Conservation (phyloP, 1,284 basidiomycete genomes). For the Takashimella tepidaria region DNA sequence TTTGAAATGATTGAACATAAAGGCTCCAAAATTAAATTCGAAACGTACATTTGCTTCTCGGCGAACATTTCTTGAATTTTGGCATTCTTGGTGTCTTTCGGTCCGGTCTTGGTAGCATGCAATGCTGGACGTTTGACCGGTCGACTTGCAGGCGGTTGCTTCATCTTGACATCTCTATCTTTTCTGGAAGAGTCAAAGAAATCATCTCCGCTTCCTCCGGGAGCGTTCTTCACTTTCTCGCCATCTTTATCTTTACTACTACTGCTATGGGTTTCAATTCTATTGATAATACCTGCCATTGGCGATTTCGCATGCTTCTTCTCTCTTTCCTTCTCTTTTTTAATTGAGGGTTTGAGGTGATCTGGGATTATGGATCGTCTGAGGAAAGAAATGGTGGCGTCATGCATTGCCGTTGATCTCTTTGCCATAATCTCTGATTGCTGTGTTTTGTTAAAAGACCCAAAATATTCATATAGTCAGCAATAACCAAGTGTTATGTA, state of each 20-base stretch:
- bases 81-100: slow-evolving; percentile 23
- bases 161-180: not conserved
- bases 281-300: no score
- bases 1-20: not conserved
- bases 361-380: slow-evolving; percentile 32
- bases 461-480: not conserved
- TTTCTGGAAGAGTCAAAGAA: no score
- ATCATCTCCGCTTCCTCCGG: no score
- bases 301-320: no score
- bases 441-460: slow-evolving; percentile 5
- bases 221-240: no score
- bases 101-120: slow-evolving; percentile 23
- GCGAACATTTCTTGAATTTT: slow-evolving; percentile 17
- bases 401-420: slow-evolving; percentile 28
- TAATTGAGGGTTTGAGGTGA: slow-evolving; percentile 1
- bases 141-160: not conserved
- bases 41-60: slow-evolving; percentile 16
- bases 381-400: slow-evolving; percentile 38
- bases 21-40: not conserved
- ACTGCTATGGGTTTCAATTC: no score
- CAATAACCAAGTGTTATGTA: no score
- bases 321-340: not conserved
- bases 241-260: no score
- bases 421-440: slow-evolving; percentile 36
- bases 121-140: not conserved